A percentile compares a stretch with the other conserved stretches of the same genome.
Conservation (phyloP, 441 rosid species). For the Populus hybrid region DNA sequence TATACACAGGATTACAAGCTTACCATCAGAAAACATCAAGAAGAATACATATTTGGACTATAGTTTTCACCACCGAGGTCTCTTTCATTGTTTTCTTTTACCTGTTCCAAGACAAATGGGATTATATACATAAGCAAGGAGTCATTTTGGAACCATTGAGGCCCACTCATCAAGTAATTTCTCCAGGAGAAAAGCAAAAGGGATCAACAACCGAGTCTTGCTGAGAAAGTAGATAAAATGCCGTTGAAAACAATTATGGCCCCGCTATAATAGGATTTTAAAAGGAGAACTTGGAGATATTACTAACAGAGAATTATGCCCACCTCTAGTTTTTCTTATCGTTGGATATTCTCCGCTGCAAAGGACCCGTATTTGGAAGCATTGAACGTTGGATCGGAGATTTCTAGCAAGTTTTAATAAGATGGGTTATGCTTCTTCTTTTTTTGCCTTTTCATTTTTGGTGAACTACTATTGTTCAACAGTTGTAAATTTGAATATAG, state of each 20-base stretch:
- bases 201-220: slow-evolving; percentile 20
- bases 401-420: not conserved
- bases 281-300: not conserved
- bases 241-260: not conserved
- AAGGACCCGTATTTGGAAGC: not conserved
- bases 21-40: slow-evolving; percentile 57
- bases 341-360: not conserved
- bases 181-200: slow-evolving; percentile 12
- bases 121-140: slow-evolving; percentile 52
- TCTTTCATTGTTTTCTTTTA: slow-evolving; percentile 43
- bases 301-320: not conserved
- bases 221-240: slow-evolving; percentile 10
- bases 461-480: not conserved
- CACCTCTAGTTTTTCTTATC: not conserved
- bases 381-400: not conserved
- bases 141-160: slow-evolving; percentile 30
- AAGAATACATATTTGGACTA: slow-evolving; percentile 55
- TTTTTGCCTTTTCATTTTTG: not conserved
- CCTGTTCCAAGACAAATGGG: slow-evolving; percentile 77
- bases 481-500: not conserved
- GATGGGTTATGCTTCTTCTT: not conserved
- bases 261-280: not conserved
- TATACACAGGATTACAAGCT: slow-evolving; percentile 63
- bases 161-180: slow-evolving; percentile 18
- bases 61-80: slow-evolving; percentile 49